Conservation (phyloP, 176 grass and related monocot genomes). For the Triticum turgidum region DNA sequence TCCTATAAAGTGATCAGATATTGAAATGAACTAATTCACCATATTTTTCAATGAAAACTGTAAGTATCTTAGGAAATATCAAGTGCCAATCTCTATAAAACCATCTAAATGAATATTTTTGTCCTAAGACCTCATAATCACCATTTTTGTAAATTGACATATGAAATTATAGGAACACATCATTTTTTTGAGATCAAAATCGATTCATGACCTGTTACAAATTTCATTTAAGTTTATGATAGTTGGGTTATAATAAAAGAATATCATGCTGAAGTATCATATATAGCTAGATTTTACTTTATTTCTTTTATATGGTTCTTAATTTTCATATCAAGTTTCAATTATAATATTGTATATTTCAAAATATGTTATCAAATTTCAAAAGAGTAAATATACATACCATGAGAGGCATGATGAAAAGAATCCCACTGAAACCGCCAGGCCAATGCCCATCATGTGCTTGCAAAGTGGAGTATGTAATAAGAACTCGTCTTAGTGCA, state of each 20-base stretch:
- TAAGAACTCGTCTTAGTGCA: constrained; percentile 6
- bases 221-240: too few species aligned
- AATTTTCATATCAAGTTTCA: neutral
- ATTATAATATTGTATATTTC: neutral
- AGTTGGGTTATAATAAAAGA: too few species aligned
- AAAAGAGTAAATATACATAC: neutral
- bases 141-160: too few species aligned
- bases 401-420: constrained; percentile 42
- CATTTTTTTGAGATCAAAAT: too few species aligned
- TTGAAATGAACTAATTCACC: neutral
- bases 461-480: constrained; percentile 31
- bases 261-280: too few species aligned
- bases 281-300: too few species aligned
- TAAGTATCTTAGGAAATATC: neutral
- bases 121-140: neutral
- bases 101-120: neutral
- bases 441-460: constrained; percentile 40
- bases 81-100: neutral
- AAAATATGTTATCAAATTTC: neutral
- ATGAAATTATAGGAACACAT: neutral
- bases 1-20: neutral
- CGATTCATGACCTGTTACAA: too few species aligned
- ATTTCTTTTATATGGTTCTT: too few species aligned
- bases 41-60: neutral
- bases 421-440: constrained; percentile 24